Conservation (phyloP, 768 basidiomycete species). For the Ramaria sp. region DNA sequence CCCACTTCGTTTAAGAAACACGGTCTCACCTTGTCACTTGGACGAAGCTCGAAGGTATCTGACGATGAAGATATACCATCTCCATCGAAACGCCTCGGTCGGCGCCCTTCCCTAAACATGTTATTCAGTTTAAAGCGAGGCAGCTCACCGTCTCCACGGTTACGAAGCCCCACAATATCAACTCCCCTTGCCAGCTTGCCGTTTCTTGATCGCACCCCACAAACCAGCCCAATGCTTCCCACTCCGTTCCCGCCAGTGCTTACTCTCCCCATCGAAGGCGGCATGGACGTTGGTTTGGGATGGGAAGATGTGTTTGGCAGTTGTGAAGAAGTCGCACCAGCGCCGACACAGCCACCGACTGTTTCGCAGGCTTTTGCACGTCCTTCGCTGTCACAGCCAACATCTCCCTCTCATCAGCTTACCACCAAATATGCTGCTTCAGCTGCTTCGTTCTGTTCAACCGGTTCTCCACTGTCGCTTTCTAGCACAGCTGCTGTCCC, state of each 20-base stretch:
- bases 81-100: conserved; percentile 7
- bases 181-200: neutral
- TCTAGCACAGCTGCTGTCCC: conserved; percentile 1
- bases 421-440: conserved; percentile 3
- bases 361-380: neutral
- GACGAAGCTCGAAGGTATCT: conserved; percentile 7
- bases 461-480: neutral
- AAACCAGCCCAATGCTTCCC: neutral
- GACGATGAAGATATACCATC: conserved; percentile 6
- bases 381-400: neutral
- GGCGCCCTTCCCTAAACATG: conserved; percentile 1
- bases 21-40: conserved; percentile 5
- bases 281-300: conserved; percentile 4
- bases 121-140: conserved; percentile 5
- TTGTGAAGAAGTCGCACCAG: conserved; percentile 1
- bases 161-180: conserved; percentile 10
- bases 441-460: neutral
- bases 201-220: neutral
- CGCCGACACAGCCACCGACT: conserved; percentile 7
- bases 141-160: conserved; percentile 11
- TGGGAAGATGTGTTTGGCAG: conserved; percentile 8
- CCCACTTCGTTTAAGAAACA: conserved; percentile 10
- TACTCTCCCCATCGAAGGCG: conserved; percentile 1
- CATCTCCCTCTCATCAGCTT: neutral
- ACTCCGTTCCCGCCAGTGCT: conserved; percentile 7